These are phyloP conservation scores for Fusarium falciforme DNA, from an alignment of 2,329 filamentous ascomycete genomes.

Conservation along the genomic window DNA sequence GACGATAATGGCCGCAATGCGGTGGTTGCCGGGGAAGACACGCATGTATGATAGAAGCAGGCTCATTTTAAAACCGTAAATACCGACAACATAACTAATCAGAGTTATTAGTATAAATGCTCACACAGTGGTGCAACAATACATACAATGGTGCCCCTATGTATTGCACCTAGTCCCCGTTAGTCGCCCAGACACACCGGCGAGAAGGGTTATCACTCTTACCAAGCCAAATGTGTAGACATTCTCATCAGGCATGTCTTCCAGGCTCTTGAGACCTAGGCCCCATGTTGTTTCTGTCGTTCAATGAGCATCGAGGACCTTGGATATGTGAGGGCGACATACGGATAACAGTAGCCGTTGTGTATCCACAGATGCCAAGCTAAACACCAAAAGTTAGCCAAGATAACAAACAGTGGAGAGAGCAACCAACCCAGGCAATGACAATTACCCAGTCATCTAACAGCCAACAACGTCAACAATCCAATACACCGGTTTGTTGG, in stretches of 20 bases:
- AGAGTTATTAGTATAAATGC: not conserved
- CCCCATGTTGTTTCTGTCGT: not conserved
- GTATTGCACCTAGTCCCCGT: not conserved
- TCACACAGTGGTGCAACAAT: not conserved
- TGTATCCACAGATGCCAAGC: not conserved
- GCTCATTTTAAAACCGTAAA: conserved; percentile 58
- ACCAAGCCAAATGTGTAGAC: not conserved
- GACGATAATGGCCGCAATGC: conserved; percentile 45
- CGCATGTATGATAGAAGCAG: conserved; percentile 57
- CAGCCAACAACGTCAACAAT: not conserved
- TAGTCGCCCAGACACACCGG: not conserved
- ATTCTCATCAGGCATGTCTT: not conserved
- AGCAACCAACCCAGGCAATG: not conserved
- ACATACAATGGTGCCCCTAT: not conserved
- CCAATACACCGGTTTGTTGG: not conserved
- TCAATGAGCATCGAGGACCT: not conserved
- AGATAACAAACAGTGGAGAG: not conserved
- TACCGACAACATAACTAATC: conserved; percentile 50
- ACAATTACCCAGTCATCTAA: not conserved
- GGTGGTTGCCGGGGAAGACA: conserved; percentile 54
- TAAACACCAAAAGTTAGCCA: not conserved
- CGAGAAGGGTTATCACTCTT: no score
- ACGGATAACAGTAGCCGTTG: not conserved
- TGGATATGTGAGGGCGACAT: not conserved
- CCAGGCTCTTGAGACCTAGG: not conserved